These are phyloP conservation scores for Hyphopichia buzzinii DNA, from an alignment of 1,139 yeast species.

Conservation along the genomic window DNA sequence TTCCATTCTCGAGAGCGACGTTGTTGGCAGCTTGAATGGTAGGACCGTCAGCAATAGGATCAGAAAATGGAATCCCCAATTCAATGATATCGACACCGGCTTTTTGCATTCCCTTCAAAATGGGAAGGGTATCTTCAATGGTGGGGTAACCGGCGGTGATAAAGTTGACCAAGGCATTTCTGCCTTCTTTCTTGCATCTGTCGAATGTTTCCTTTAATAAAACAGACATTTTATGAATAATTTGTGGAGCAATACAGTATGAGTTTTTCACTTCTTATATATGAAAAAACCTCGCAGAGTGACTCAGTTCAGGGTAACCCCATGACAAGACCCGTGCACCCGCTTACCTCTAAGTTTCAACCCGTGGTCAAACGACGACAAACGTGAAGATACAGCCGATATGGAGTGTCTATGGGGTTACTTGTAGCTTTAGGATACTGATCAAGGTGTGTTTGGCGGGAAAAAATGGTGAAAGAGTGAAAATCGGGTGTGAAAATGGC, in stretches of 20 bases:
- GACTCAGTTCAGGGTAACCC: slow-evolving; percentile 23
- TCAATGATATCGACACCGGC: slow-evolving; percentile 97
- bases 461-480: too few relatives aligned
- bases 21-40: slow-evolving; percentile 88
- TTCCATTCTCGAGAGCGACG: slow-evolving; percentile 75
- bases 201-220: slow-evolving; percentile 69
- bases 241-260: not conserved
- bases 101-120: slow-evolving; percentile 81
- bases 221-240: slow-evolving; percentile 50
- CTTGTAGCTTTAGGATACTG: too few relatives aligned
- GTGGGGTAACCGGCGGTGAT: slow-evolving; percentile 95
- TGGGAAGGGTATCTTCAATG: slow-evolving; percentile 81
- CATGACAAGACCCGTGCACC: slow-evolving; percentile 1
- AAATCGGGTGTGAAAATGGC: too few relatives aligned
- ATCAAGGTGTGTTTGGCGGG: too few relatives aligned
- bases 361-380: too few relatives aligned
- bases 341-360: too few relatives aligned
- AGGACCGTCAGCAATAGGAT: slow-evolving; percentile 98
- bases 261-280: not conserved
- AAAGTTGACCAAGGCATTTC: slow-evolving; percentile 88
- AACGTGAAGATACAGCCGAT: too few relatives aligned
- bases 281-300: slow-evolving; percentile 3
- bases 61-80: slow-evolving; percentile 95
- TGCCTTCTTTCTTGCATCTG: slow-evolving; percentile 67
- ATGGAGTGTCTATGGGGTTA: too few relatives aligned